Conservation (phyloP, 2,329 filamentous ascomycete genomes). For the Talaromyces sp. region DNA sequence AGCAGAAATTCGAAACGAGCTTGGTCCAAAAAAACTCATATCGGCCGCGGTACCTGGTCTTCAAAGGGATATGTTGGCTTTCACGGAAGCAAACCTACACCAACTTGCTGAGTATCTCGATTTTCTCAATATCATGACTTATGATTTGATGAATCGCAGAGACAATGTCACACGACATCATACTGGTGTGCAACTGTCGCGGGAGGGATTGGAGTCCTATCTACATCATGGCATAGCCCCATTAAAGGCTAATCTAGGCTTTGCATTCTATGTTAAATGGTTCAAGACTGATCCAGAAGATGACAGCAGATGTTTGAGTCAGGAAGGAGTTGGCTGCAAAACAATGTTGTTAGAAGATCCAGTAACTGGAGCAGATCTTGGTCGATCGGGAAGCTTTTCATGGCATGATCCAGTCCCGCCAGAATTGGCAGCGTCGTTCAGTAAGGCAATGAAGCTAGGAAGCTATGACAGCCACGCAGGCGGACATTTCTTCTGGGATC, state of each 20-base stretch:
- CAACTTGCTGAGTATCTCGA: slow-evolving; percentile 55
- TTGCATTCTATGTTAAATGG: slow-evolving; percentile 67
- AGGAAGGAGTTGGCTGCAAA: slow-evolving; percentile 52
- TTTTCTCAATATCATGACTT: slow-evolving; percentile 62
- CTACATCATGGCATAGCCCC: slow-evolving; percentile 47
- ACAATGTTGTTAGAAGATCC: slow-evolving; percentile 58
- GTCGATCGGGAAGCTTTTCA: slow-evolving; percentile 54
- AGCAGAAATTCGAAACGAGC: slow-evolving; percentile 50
- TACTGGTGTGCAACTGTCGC: slow-evolving; percentile 53
- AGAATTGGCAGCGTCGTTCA: slow-evolving; percentile 40
- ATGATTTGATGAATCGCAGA: slow-evolving; percentile 15
- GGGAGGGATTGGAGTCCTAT: slow-evolving; percentile 23
- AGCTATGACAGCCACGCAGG: slow-evolving; percentile 33
- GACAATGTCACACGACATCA: slow-evolving; percentile 54
- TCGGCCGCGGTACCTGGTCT: slow-evolving; percentile 62
- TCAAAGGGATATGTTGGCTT: slow-evolving; percentile 63
- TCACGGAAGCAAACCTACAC: slow-evolving; percentile 50
- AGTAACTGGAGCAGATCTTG: slow-evolving; percentile 54
- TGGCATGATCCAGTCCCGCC: slow-evolving; percentile 29
- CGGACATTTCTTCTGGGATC: slow-evolving; percentile 53
- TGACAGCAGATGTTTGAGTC: slow-evolving; percentile 29
- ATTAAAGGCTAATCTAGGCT: slow-evolving; percentile 58
- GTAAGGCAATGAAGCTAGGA: slow-evolving; percentile 41
- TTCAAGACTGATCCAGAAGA: slow-evolving; percentile 51
- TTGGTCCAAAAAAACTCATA: slow-evolving; percentile 55